Base-by-base conservation (phyloP, 306 rosid species). In the Castanea sativa region DNA sequence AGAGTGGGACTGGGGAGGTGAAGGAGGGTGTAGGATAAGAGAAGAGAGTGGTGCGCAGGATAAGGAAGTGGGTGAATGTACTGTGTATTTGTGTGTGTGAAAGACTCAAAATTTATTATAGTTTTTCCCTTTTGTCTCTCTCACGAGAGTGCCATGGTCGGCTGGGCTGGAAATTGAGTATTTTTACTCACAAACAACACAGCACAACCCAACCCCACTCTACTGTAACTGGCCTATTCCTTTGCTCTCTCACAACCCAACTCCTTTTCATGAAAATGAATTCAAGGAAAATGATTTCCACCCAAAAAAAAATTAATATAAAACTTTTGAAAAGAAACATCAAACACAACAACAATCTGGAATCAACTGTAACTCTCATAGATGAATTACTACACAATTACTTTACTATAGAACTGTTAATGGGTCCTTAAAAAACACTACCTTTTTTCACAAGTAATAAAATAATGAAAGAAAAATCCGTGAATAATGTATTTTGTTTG, bases 71-170 rank as follows among this genome's bases (percentile, higher is more conserved):
- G 59, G 32, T 68, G 69, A 75, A 68, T 43, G 82, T 81, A 41
- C 8, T 41, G 45, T 41, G 45, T 8, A 41, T 38, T 38, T 41
- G 12, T 41, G 11, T 8, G 45, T 41, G 45, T 38, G 45, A 8
- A 41, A 41, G 45, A 41, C 45, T 2, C 45, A 41, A 41, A 41
- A 41, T 83, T 79, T 79, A 73, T 49, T 82, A 27, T 67, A 18
- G 15, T 32, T 69, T 75, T 16, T 53, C 80, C 74, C 85, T 81
- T 84, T 89, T 79, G 94, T 90, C 93, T 81, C 81, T 90, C 92
- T 89, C 99, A 91, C 97, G 91, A 67, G 96, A 90, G 82, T 85
- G 93, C 92, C 93, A 89, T 81, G 92, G 92, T 93, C 98, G 80
- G 79, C 75, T 87, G 91, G 90, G 97, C 85, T 89, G 92, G 94